These are phyloP conservation scores for Mollisiaceae sp. DNA, from an alignment of 2,329 filamentous ascomycete species.

Conservation along the genomic window DNA sequence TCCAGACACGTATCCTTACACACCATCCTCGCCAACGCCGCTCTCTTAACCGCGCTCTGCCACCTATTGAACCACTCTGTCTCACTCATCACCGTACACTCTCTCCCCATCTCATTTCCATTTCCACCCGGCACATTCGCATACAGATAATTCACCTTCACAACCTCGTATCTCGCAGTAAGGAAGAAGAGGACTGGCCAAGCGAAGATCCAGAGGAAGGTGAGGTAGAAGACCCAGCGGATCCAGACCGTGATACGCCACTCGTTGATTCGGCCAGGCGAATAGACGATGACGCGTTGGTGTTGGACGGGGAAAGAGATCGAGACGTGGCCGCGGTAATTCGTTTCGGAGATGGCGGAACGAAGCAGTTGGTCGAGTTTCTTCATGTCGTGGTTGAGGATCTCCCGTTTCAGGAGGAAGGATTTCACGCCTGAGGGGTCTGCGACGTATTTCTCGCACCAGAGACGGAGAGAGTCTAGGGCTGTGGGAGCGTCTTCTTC, in stretches of 20 bases:
- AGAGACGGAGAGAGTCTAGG: constrained; percentile 44
- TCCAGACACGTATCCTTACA: constrained; percentile 58
- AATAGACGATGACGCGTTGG: constrained; percentile 65
- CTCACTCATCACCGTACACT: constrained; percentile 46
- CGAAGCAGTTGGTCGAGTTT: constrained; percentile 57
- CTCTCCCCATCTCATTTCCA: constrained; percentile 26
- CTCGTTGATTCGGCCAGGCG: constrained; percentile 62
- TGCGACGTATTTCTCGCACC: constrained; percentile 72
- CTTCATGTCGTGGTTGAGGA: constrained; percentile 66
- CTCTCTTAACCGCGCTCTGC: constrained; percentile 62
- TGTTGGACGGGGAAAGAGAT: constrained; percentile 66
- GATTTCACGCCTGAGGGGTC: constrained; percentile 61
- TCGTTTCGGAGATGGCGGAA: constrained; percentile 64
- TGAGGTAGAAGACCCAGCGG: constrained; percentile 67
- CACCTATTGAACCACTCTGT: constrained; percentile 67
- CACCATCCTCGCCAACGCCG: constrained; percentile 57
- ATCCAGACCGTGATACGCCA: constrained; percentile 71
- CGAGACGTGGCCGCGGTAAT: constrained; percentile 67
- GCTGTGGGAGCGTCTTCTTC: constrained; percentile 32
- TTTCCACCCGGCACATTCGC: constrained; percentile 28
- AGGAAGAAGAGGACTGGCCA: constrained; percentile 74
- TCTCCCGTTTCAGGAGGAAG: constrained; percentile 56
- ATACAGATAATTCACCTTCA: constrained; percentile 56
- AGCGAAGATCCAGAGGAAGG: constrained; percentile 69
- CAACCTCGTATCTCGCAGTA: constrained; percentile 71